Conservation (phyloP, 1,139 yeast species). For the Kodamaea sp. region DNA sequence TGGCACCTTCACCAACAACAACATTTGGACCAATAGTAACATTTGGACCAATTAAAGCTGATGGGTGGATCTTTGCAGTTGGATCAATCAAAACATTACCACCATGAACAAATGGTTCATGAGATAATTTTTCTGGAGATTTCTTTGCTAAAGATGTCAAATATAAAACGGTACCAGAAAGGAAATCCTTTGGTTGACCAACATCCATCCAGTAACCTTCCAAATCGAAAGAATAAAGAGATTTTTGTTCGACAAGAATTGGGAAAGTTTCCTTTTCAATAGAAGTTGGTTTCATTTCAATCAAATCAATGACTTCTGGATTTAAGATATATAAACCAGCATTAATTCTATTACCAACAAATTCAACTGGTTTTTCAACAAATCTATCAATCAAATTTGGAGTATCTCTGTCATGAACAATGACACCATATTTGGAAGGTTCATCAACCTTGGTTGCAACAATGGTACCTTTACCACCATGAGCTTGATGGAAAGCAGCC, state of each 20-base stretch:
- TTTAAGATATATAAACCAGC: conserved; percentile 96
- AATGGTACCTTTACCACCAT: conserved; percentile 97
- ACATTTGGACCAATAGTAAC: conserved; percentile 98
- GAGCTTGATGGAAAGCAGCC: conserved; percentile 88
- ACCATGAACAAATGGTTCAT: conserved; percentile 70
- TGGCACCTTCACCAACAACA: conserved; percentile 95
- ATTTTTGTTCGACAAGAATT: conserved; percentile 79
- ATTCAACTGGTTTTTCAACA: conserved; percentile 99
- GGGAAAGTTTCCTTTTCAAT: conserved; percentile 99
- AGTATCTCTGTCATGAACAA: conserved; percentile 91
- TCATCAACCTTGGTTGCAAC: conserved; percentile 99
- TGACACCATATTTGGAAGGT: conserved; percentile 99
- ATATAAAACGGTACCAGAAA: conserved; percentile 93
- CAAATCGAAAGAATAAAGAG: conserved; percentile 91
- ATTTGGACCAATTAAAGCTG: conserved; percentile 96
- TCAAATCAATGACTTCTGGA: conserved; percentile 94
- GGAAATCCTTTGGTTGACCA: conserved; percentile 99
- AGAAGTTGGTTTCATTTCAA: conserved; percentile 97
- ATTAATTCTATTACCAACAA: conserved; percentile 96
- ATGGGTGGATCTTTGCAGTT: conserved; percentile 86
- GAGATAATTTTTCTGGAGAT: conserved; percentile 64
- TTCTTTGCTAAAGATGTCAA: conserved; percentile 83
- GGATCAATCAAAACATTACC: conserved; percentile 97
- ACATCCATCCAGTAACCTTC: conserved; percentile 99
- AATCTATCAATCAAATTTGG: conserved; percentile 96